Conservation (phyloP, 1,284 basidiomycete species). For the Trichosporon faecale region DNA sequence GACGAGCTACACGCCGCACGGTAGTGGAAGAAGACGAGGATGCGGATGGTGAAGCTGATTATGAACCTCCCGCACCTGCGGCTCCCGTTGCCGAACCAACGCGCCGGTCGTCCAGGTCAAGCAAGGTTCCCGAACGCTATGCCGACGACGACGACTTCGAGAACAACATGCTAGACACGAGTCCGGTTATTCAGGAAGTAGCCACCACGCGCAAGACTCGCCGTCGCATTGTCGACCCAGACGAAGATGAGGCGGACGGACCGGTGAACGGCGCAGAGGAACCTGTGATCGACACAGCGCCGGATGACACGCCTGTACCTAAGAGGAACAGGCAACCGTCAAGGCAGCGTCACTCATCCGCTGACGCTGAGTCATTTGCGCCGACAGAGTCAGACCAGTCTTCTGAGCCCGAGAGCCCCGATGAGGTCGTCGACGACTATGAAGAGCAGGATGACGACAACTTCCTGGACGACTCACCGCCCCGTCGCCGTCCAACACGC, state of each 20-base stretch:
- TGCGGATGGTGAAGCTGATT: conserved; percentile 17
- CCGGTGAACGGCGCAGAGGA: conserved; percentile 11
- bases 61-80: not conserved
- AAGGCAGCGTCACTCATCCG: not conserved
- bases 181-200: conserved; percentile 18
- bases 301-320: not conserved
- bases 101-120: conserved; percentile 34
- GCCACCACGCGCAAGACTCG: conserved; percentile 29
- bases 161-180: conserved; percentile 28
- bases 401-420: conserved; percentile 25
- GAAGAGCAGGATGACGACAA: conserved; percentile 44
- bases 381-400: conserved; percentile 31
- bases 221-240: conserved; percentile 31
- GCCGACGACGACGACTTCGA: conserved; percentile 39
- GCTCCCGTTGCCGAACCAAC: conserved; percentile 45
- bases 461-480: conserved; percentile 11
- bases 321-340: conserved; percentile 21
- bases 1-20: conserved; percentile 17
- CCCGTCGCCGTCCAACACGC: conserved; percentile 15
- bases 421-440: conserved; percentile 30
- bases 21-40: conserved; percentile 42
- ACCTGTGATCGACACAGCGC: not conserved
- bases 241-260: conserved; percentile 42
- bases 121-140: conserved; percentile 54
- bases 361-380: conserved; percentile 37